A percentile compares a stretch with the other conserved stretches of the same genome.
Conservation (phyloP, 2,329 filamentous ascomycete species). For the Ophiostoma novo-ulmi region DNA sequence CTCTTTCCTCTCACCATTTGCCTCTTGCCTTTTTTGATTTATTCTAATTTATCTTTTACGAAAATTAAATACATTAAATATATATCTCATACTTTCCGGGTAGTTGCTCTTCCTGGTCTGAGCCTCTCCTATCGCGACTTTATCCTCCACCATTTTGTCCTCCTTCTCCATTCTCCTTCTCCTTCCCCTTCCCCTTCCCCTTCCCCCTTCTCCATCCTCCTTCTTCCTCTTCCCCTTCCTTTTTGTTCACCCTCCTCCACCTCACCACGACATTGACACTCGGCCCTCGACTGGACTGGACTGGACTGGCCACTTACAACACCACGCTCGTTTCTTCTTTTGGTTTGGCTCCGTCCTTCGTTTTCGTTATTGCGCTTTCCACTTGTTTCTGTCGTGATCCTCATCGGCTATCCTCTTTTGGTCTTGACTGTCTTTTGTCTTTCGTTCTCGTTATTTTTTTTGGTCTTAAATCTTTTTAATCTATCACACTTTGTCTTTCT, state of each 20-base stretch:
- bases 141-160: neutral
- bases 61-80: neutral
- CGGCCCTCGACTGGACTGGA: neutral
- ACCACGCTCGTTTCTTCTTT: conserved; percentile 5
- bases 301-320: neutral
- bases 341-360: neutral
- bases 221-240: neutral
- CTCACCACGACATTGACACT: conserved; percentile 6
- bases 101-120: neutral
- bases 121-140: neutral
- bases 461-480: too few species aligned
- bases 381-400: conserved; percentile 5
- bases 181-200: neutral
- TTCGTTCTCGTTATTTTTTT: neutral
- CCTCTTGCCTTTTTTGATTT: conserved; percentile 2
- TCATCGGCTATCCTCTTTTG: neutral
- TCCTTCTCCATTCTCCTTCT: too few species aligned
- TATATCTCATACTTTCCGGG: neutral
- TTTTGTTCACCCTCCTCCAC: neutral
- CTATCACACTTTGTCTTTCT: neutral
- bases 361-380: neutral
- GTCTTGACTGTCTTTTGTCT: neutral
- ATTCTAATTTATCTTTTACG: neutral
- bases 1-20: conserved; percentile 1
- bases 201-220: neutral